Percentiles rank a stretch among this genome's conserved stretches.
phyloP scores from a whole-genome alignment of 2,329 filamentous ascomycete genomes.

The Botryotinia calthae region DNA sequence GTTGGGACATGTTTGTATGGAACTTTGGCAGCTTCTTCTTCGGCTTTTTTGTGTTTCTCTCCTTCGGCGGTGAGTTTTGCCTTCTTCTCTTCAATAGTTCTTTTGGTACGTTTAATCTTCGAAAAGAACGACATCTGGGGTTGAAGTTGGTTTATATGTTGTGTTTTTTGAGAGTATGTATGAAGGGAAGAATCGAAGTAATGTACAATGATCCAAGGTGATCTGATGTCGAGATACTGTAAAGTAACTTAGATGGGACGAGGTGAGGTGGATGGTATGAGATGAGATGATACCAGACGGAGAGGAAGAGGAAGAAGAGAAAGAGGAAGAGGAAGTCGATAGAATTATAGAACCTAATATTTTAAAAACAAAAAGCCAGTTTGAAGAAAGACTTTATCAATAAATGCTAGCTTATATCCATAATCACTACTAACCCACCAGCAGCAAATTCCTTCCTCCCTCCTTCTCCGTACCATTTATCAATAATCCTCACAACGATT shows the following conservation, averaged over 20 bases:
- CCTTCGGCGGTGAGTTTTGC: slow-evolving; percentile 47
- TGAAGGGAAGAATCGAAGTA: neutral
- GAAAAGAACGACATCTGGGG: slow-evolving; percentile 56
- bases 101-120: slow-evolving; percentile 50
- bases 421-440: neutral
- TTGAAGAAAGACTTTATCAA: neutral
- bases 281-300: neutral
- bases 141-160: neutral
- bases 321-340: neutral
- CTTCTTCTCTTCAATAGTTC: slow-evolving; percentile 55
- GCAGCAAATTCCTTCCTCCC: neutral
- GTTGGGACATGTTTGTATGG: slow-evolving; percentile 60
- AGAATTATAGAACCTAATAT: neutral
- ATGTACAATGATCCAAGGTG: neutral
- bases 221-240: neutral
- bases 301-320: too few species aligned
- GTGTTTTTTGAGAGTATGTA: too few species aligned
- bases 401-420: neutral
- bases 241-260: neutral
- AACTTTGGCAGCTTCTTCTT: slow-evolving; percentile 33
- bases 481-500: too few species aligned
- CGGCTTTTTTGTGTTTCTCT: slow-evolving; percentile 41
- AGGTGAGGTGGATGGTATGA: too few species aligned
- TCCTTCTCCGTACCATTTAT: neutral
- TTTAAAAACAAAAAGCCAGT: neutral